Evolutionary conservation across 148 eudicot species (phyloP).

Genomic region (Vaccinium corymbosum): DNA sequence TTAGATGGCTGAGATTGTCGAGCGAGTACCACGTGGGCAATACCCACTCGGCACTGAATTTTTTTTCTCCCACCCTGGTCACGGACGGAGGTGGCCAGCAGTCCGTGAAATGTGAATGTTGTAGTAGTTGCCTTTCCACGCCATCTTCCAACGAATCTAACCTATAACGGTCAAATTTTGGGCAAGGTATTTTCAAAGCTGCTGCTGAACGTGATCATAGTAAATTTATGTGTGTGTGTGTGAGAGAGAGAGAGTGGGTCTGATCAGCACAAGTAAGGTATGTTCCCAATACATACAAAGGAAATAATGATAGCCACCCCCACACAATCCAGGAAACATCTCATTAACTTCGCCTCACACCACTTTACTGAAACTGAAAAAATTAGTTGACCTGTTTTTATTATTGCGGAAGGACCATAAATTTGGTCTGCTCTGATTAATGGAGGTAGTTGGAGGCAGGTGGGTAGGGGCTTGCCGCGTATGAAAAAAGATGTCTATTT

Average conservation of each 20-base stretch:
- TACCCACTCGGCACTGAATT: too few species aligned
- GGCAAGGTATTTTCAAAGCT: background rate
- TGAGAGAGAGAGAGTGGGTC: background rate
- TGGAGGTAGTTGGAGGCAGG: too few species aligned
- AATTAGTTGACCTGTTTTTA: too few species aligned
- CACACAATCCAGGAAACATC: background rate
- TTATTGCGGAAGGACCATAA: too few species aligned
- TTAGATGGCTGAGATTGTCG: too few species aligned
- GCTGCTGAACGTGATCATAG: background rate
- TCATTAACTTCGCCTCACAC: too few species aligned
- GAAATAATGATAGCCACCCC: background rate
- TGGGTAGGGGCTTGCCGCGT: too few species aligned
- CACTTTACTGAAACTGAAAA: background rate
- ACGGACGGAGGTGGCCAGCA: background rate
- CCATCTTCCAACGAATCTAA: background rate
- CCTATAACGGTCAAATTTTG: background rate
- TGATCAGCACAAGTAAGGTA: background rate
- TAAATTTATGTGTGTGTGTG: too few species aligned
- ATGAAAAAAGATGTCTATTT: too few species aligned
- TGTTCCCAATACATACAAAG: constrained; percentile 2
- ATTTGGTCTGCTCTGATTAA: too few species aligned
- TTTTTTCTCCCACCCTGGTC: background rate
- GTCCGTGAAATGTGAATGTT: background rate
- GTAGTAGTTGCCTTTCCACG: background rate
- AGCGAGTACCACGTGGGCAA: too few species aligned